These are phyloP conservation scores for Yamadazyma insecticola DNA, from an alignment of 805 yeast genomes.

Conservation along the genomic window DNA sequence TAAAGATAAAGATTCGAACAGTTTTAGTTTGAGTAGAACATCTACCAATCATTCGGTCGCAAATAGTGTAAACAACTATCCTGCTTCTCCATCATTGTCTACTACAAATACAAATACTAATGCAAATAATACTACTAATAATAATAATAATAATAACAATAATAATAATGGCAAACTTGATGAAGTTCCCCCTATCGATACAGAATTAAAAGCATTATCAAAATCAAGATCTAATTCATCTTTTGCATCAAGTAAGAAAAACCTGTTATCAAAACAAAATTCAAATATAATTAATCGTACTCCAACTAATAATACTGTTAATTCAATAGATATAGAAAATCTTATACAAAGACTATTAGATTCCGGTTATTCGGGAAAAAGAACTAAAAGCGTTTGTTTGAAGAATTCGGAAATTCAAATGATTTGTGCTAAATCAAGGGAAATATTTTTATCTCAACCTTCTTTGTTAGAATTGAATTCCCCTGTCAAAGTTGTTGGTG, in stretches of 20 bases:
- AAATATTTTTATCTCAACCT: constrained; percentile 87
- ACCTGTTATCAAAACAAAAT: constrained; percentile 8
- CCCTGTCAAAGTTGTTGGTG: constrained; percentile 86
- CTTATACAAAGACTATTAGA: constrained; percentile 86
- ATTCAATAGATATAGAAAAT: constrained; percentile 64
- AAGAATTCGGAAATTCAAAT: constrained; percentile 85
- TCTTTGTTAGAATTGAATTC: constrained; percentile 80
- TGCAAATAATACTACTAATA: constrained; percentile 6
- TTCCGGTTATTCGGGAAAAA: constrained; percentile 93
- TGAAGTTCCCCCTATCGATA: constrained; percentile 1
- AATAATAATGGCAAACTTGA: no score
- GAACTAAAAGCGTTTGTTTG: constrained; percentile 83
- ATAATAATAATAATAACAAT: no score
- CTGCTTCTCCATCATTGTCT: constrained; percentile 8
- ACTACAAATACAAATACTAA: constrained; percentile 2
- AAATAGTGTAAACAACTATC: no score
- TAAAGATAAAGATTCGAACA: not conserved
- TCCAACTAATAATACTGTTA: constrained; percentile 9
- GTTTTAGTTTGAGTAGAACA: constrained; percentile 9
- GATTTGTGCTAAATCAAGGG: constrained; percentile 84
- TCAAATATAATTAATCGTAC: constrained; percentile 6
- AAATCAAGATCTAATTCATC: constrained; percentile 12
- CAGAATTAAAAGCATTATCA: constrained; percentile 6
- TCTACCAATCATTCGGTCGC: constrained; percentile 14
- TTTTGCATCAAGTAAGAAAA: constrained; percentile 7